Evolutionary conservation across 2,329 filamentous ascomycete species (phyloP).

Genomic region (Mycosphaerella arachidis): DNA sequence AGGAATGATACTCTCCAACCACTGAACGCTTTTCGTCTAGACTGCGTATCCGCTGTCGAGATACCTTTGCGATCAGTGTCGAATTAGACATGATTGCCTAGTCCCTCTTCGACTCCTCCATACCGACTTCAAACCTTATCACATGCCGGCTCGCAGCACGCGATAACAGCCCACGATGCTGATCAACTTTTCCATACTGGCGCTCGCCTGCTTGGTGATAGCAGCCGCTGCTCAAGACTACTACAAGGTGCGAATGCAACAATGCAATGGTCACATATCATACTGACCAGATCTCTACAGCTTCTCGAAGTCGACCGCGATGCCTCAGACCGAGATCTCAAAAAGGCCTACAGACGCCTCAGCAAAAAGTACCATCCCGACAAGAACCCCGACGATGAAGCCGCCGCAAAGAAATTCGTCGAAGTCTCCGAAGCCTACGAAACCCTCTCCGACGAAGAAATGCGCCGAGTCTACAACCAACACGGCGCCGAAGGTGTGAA

Average conservation of each 20-base stretch:
- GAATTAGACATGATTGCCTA: background rate
- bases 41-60: background rate
- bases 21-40: background rate
- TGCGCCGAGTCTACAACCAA: slow-evolving; percentile 86
- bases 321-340: slow-evolving; percentile 82
- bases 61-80: background rate
- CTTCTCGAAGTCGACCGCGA: slow-evolving; percentile 74
- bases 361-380: slow-evolving; percentile 97
- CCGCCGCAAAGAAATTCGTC: slow-evolving; percentile 86
- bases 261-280: background rate
- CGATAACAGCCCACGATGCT: slow-evolving; percentile 34
- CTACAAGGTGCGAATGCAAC: slow-evolving; percentile 63
- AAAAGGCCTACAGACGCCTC: slow-evolving; percentile 83
- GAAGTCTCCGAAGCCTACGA: slow-evolving; percentile 95
- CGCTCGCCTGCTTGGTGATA: slow-evolving; percentile 41
- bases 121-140: slow-evolving; percentile 1
- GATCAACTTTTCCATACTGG: slow-evolving; percentile 37
- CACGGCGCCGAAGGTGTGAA: slow-evolving; percentile 89
- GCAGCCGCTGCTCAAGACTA: slow-evolving; percentile 60
- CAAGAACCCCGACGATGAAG: slow-evolving; percentile 84
- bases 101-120: background rate
- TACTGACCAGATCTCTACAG: slow-evolving; percentile 46
- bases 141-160: slow-evolving; percentile 10
- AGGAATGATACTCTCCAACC: background rate
- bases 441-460: slow-evolving; percentile 72